Evolutionary conservation across 2,329 filamentous ascomycete genomes (phyloP), one percentile per base, ranked within the genome.

Genomic region (Cladosporium austrohemisphaericum): DNA sequence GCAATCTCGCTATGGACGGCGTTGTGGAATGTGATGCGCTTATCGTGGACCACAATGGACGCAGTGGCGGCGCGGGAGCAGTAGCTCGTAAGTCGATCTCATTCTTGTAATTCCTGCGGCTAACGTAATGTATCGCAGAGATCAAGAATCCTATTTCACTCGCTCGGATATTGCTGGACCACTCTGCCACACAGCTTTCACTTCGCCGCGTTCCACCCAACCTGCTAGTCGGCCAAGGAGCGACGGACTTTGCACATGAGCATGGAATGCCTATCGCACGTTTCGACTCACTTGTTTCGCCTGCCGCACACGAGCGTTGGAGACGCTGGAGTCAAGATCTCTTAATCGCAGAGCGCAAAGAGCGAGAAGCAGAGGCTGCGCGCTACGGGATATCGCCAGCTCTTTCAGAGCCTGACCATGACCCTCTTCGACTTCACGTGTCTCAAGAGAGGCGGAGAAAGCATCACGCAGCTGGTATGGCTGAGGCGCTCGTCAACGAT

Each of bases 11-110:
- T 36, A 87, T 95, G 55, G 86, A 96, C 58, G 93, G 93, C 1
- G 80, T 83, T 1, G 93, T 97, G 10, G 93, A 98, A 67, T 94
- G 91, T 59, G 93, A 98, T 73, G 93, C 93, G 49, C 91, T 89
- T 0, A 80, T 98, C 47, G 86, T 98, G 32, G 91, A 98, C 62
- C 87, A 97, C 65, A 74, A 85, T 43, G 93, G 94, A 33, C 83
- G 90, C 56, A 97, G 92, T 66, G 93, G 93, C 57, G 93, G 90
- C 33, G 94, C 89, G 57, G 94, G 93, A 57, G 92, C 93, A 35
- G 88, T 93, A 35, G 80, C 88, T 54, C 86, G 92, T 96, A 74
- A 67, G 88, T 77, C 14, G 33, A 10, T 11, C 14, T n/a, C 8
- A 43, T 22, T 28, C n/a, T 32, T 16, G 14, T 16, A 8, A n/a